Conservation (phyloP, 495 filamentous ascomycete species). For the Aspergillus coremiiformis region DNA sequence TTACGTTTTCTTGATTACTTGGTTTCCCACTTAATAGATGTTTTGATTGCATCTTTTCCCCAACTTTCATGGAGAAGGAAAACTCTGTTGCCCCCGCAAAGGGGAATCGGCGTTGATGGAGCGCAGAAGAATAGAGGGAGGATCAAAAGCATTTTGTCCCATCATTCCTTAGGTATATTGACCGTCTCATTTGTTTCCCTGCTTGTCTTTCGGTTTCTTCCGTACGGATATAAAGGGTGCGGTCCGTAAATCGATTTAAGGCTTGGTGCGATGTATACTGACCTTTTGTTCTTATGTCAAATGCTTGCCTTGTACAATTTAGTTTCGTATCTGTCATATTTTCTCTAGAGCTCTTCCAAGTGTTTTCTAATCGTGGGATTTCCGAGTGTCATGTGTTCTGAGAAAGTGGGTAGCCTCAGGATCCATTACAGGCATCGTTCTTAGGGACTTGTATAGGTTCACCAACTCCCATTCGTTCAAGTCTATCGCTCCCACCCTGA, state of each 20-base stretch:
- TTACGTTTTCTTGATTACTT: conserved; percentile 12
- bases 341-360: neutral
- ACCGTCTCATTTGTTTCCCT: neutral
- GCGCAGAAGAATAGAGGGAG: conserved; percentile 5
- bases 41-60: neutral
- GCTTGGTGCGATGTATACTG: neutral
- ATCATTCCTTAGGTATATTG: neutral
- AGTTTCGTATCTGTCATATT: neutral
- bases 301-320: neutral
- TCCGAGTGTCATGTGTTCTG: neutral
- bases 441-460: neutral
- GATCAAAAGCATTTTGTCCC: neutral
- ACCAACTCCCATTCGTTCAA: neutral
- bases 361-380: neutral
- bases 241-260: neutral
- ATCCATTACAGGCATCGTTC: neutral
- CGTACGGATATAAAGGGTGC: neutral
- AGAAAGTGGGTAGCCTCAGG: neutral
- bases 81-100: neutral
- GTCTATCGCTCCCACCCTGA: neutral
- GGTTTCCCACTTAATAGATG: neutral
- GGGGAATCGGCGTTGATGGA: conserved; percentile 4
- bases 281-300: neutral
- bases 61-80: neutral
- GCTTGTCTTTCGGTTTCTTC: neutral